Base-by-base conservation (phyloP, 352 stramenopile genomes). In the Pythium dissimile region DNA sequence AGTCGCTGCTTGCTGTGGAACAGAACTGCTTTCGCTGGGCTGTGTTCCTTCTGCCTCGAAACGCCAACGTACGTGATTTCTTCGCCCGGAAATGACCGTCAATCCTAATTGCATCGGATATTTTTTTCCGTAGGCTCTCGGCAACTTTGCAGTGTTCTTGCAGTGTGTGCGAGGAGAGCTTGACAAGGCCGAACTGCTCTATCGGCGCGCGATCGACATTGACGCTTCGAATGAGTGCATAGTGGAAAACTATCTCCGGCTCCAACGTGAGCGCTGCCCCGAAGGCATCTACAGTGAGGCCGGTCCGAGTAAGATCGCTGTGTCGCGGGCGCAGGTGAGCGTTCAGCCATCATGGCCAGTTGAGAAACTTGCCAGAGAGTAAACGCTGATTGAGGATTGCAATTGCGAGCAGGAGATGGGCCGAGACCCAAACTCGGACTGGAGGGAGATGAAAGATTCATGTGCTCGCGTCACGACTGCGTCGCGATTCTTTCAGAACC, bases 181-280 rank as follows among this genome's bases (percentile, higher is more conserved):
- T 18, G 77, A 89, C 54, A 83, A 75, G 47, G 84, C 80, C 0
- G 80, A 89, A 52, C 54, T 75, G 4, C 56, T 93, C 3, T 91
- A 86, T 45, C 80, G 80, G 1, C 75, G 80, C 28, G 80, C 80
- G 20, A 71, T 91, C 15, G 77, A 84, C 35, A 6, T 77, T 0
- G 73, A 85, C 24, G 61, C 75, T 12, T 49, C 41, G 9, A 84
- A 88, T 44, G 72, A 84, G 21, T 41, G 60, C 1, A 49, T 89
- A 12, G 9, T 89, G 10, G 72, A 79, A 35, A 90, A 91, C 38
- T 91, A 89, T 31, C 39, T 66, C 12, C 71, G 77, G 3, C 61
- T 93, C 2, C 61, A 84, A 27, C 58, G 71, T 6, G 80, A 89
- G 47, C 70, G 78, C 32, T 63, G 69, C 3, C 73, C 80, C 13